Conservation (phyloP, 768 basidiomycete species). For the Boletus sp. region DNA sequence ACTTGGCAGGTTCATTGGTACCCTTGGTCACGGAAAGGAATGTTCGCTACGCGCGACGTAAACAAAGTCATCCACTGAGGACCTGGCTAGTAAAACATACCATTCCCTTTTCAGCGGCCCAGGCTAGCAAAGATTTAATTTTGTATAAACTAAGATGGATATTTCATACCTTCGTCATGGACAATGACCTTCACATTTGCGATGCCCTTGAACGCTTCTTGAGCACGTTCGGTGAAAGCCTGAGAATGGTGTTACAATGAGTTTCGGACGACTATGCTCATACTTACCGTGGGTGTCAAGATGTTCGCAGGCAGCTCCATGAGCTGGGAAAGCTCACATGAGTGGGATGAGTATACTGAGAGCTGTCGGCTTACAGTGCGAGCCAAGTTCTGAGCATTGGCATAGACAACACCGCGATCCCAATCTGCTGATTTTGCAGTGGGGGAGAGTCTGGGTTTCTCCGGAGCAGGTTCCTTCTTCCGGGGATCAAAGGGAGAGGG, state of each 20-base stretch:
- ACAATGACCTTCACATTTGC: conserved; percentile 67
- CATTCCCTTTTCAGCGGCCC: conserved; percentile 86
- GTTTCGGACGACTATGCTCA: background rate
- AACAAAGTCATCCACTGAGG: background rate
- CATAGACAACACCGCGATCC: conserved; percentile 73
- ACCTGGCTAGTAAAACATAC: conserved; percentile 34
- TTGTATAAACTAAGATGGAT: background rate
- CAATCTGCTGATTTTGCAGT: conserved; percentile 51
- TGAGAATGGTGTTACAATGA: conserved; percentile 23
- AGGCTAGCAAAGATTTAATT: conserved; percentile 42
- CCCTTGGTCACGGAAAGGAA: conserved; percentile 88
- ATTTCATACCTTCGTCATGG: conserved; percentile 62
- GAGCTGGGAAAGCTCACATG: conserved; percentile 43
- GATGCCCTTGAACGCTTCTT: conserved; percentile 63
- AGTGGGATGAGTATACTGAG: background rate
- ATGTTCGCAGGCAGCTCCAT: conserved; percentile 87
- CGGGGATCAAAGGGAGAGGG: conserved; percentile 66
- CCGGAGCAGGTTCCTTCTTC: conserved; percentile 48
- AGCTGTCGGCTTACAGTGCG: conserved; percentile 52
- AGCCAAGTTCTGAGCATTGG: conserved; percentile 76
- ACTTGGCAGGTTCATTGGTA: conserved; percentile 78
- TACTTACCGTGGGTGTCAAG: conserved; percentile 73
- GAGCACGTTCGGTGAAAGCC: conserved; percentile 70
- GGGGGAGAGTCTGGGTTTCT: conserved; percentile 50
- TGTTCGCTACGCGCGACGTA: conserved; percentile 47